Evolutionary conservation across 1,139 yeast species (phyloP).

Genomic region (Saccharomyces uvarum): DNA sequence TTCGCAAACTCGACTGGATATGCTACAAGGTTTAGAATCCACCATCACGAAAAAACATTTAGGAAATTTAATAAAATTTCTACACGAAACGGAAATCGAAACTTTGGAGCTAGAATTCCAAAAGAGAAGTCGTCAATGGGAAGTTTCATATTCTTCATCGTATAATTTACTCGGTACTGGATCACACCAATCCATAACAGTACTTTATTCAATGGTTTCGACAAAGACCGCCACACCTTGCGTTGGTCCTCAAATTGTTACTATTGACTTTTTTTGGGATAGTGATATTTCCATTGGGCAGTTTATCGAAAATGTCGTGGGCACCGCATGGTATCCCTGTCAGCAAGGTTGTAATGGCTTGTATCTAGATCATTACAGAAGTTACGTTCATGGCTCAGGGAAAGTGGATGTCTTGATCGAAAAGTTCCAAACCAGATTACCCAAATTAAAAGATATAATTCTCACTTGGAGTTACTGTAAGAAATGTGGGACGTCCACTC

Average conservation of each 20-base stretch:
- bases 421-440: constrained; percentile 45
- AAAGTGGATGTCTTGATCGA: constrained; percentile 74
- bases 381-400: constrained; percentile 85
- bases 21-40: constrained; percentile 21
- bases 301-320: constrained; percentile 71
- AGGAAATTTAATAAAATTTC: constrained; percentile 27
- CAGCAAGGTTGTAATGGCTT: constrained; percentile 74
- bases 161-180: constrained; percentile 54
- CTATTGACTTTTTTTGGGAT: constrained; percentile 83
- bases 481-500: constrained; percentile 65
- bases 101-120: constrained; percentile 35
- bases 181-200: constrained; percentile 70
- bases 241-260: constrained; percentile 75
- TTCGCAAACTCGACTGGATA: constrained; percentile 9
- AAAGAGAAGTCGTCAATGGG: constrained; percentile 52
- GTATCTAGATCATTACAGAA: constrained; percentile 67
- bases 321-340: constrained; percentile 61
- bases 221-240: constrained; percentile 86
- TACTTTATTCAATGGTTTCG: constrained; percentile 76
- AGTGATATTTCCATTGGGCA: constrained; percentile 86
- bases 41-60: constrained; percentile 28
- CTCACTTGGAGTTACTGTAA: constrained; percentile 92
- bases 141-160: constrained; percentile 42
- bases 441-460: constrained; percentile 60
- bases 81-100: constrained; percentile 34